Evolutionary conservation across 345 rosid genomes (phyloP).

Genomic region (Aquilaria sinensis): DNA sequence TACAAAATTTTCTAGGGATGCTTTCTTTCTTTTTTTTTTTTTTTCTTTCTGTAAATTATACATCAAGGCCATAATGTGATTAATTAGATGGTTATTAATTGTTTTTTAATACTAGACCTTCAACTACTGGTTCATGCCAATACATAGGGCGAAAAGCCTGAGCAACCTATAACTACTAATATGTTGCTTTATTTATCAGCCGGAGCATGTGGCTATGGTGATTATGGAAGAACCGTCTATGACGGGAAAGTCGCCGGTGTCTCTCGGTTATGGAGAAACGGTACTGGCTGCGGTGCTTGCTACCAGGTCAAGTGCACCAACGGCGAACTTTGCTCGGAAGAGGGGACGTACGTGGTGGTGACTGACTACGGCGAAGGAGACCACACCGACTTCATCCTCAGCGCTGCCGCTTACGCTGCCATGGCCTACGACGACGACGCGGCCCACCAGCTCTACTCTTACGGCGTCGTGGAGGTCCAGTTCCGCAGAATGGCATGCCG

Average conservation of each 20-base stretch:
- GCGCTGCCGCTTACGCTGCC: constrained; percentile 51
- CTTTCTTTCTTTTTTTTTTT: no score
- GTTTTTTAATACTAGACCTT: neutral
- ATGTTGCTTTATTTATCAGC: no score
- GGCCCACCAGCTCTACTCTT: constrained; percentile 36
- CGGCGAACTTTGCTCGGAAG: constrained; percentile 47
- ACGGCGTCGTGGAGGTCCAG: constrained; percentile 74
- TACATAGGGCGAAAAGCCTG: no score
- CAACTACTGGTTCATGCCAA: no score
- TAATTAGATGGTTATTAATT: neutral
- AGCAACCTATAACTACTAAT: no score
- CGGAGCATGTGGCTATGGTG: constrained; percentile 47
- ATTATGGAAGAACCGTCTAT: constrained; percentile 61
- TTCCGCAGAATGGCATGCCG: constrained; percentile 62
- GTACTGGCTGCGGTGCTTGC: constrained; percentile 90
- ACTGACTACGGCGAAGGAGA: constrained; percentile 86
- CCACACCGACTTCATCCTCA: constrained; percentile 77
- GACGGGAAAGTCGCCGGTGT: constrained; percentile 81
- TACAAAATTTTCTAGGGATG: no score
- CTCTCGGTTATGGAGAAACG: constrained; percentile 61
- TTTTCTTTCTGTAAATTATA: no score
- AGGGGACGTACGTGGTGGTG: constrained; percentile 60
- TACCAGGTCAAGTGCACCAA: constrained; percentile 76
- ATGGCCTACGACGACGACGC: constrained; percentile 39
- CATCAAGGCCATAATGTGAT: no score